Evolutionary conservation across 371 early-diverging fungal species (phyloP), one percentile per base, ranked within the genome.

Genomic region (Mortierella sp.): DNA sequence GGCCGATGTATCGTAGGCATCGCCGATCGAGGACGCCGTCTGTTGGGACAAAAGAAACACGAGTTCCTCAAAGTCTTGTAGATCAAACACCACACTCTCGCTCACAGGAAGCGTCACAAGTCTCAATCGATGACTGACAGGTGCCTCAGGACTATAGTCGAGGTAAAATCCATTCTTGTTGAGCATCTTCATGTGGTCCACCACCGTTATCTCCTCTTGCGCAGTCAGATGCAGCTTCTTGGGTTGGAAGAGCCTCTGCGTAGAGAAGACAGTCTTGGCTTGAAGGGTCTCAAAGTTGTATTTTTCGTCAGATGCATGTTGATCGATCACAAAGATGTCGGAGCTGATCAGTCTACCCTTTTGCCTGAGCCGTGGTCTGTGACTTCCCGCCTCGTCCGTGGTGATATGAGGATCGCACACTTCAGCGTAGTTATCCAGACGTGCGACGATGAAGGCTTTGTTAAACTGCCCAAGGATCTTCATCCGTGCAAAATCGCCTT

Each of bases 281-380:
- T 90, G 90, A 4, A 93, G 70, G 1, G 83, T 85, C 80, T 99
- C 99, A 86, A 93, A 99, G 70, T 96, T 97, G 79, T 87, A 95
- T 79, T 98, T 99, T 83, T 99, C 99, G 80, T 99, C 99, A 9
- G 97, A 90, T 6, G 99, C 99, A 79, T 99, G 99, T 69, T 99
- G 99, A 82, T 99, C 99, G 47, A 99, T 87, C 49, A 98, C 94
- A 76, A 95, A 96, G 2, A 99, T 81, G 62, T 94, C 93, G 21
- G 80, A 76, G 17, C 79, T 63, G 58, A 73, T 30, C 30, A 67
- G 55, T 9, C 14, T 48, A 11, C 41, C 43, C n/a, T 46, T 37
- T 15, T 30, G 44, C 8, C 49, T 12, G 26, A n/a, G 24, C 55
- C 24, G 14, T 31, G 1, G 23, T 30, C 14, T 24, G 28, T 12